Percentiles rank a stretch among this genome's conserved stretches.
These are phyloP conservation scores for Plasmodium knowlesi DNA, from an alignment of 169 alveolate genomes.

Conservation along the genomic window DNA sequence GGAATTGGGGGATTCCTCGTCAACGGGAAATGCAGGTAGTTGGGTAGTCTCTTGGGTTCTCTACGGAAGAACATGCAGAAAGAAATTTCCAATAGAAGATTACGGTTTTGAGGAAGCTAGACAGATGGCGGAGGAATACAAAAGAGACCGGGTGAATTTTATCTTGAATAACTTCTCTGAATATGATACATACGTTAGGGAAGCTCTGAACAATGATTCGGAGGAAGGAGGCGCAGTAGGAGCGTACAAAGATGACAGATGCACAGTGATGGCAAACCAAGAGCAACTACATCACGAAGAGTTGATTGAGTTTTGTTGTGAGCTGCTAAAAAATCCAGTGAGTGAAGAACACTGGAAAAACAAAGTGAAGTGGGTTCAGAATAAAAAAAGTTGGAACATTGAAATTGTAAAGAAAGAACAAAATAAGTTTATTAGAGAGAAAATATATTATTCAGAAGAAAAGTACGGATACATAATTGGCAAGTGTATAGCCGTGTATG, in stretches of 20 bases:
- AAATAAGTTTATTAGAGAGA: not conserved
- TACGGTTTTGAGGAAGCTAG: conserved; percentile 81
- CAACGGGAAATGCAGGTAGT: conserved; percentile 42
- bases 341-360: conserved; percentile 7
- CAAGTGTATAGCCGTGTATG: conserved; percentile 9
- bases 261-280: not conserved
- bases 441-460: conserved; percentile 14
- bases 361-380: conserved; percentile 6
- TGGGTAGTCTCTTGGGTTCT: conserved; percentile 82
- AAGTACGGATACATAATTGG: conserved; percentile 9
- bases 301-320: not conserved
- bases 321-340: not conserved
- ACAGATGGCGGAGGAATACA: conserved; percentile 81
- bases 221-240: conserved; percentile 9
- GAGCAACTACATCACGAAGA: not conserved
- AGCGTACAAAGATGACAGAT: not conserved
- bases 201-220: not conserved
- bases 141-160: conserved; percentile 77
- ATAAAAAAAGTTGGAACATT: not conserved
- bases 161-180: conserved; percentile 27
- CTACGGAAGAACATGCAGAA: conserved; percentile 79
- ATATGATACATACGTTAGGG: not conserved
- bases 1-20: not conserved
- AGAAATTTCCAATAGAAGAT: conserved; percentile 67
- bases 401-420: conserved; percentile 3